Base-by-base conservation (phyloP, 1,284 basidiomycete species). In the Leccinum pallidistipes region DNA sequence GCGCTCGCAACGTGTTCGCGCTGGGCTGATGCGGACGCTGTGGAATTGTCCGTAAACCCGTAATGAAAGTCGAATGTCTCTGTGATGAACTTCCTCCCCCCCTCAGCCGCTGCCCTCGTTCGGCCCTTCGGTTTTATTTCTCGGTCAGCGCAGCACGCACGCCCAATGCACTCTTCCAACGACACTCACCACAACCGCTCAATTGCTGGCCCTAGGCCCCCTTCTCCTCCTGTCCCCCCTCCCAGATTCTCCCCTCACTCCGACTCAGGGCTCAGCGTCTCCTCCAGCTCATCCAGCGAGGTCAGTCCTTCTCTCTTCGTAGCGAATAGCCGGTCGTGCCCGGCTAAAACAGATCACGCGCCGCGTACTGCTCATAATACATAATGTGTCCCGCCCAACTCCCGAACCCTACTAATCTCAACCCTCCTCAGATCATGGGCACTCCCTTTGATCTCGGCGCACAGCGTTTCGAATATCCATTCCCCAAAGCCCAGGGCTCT, bases 371-470 rank as follows among this genome's bases (percentile, higher is more conserved):
- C 27, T 27, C 14, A 12, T 29, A 14, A 36, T 36, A 36, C 27
- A 27, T 27, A 27, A 36, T 36, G 34, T 36, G 12, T 12, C 21
- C 47, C 21, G 21, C 47, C 47, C 47, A 50, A 14, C 57, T 31
- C 10, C 32, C 32, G 59, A 45, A 62, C 65, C 34, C 66, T 69
- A 55, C 43, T 45, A 67, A 66, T 54, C 49, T 21, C 16, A 40
- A n/a, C n/a, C 14, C 43, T 50, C 12, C 45, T 38, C 49, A 73
- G 72, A 76, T 73, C 60, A 71, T 75, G 62, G 65, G 72, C 52
- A 73, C 72, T 0, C 72, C 72, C 7, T 73, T 73, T 57, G 71
- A 76, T 70, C 67, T 74, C 52, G 73, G 74, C 43, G 62, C 72
- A 16, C 73, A 62, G 24, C 72, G 70, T 21, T 73, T 74, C 64